Base-by-base conservation (phyloP, 1,284 basidiomycete species). In the Trichosporon ovoides region DNA sequence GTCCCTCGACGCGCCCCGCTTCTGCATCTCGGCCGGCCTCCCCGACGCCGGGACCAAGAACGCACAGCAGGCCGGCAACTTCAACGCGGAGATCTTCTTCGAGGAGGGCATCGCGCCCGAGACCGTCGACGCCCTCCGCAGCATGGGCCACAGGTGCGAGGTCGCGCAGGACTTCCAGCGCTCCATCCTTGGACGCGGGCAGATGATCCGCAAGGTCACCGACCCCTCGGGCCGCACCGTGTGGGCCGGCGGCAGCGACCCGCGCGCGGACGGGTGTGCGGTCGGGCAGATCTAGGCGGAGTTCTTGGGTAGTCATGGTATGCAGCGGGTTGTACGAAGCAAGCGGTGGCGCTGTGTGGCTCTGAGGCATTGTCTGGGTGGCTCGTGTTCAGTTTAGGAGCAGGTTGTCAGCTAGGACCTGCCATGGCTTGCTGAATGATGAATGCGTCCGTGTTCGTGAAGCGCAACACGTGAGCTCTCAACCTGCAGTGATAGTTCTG, bases 161-260 rank as follows among this genome's bases (percentile, higher is more conserved):
- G 59, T 80, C 1, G 82, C 87, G 1, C 78, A 69, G 10, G 88
- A 87, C 0, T 86, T 85, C 71, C 77, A 74, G 22, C 81, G 91
- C 57, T 80, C 78, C 4, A 83, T 88, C 79, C 84, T 95, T 69
- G 95, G 95, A n/a, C 83, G 90, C n/a, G 95, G 95, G 5, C 77
- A 95, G 78, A 79, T 94, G 56, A 94, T 95, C 65, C 89, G 92
- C 74, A 87, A 83, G 68, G 79, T 91, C 22, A 75, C 80, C 7
- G 84, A 90, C 74, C 77, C 84, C 31, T 87, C 87, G 9, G 77
- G 74, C 0, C 80, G 77, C 67, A 80, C 80, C 22, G 87, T 92
- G 2, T 96, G 92, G 92, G 90, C 87, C 10, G 88, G 88, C 43
- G 90, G 91, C 12, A 89, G 87, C 13, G 93, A 97, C 74, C 84